Evolutionary conservation across 768 basidiomycete species (phyloP), one percentile per base, ranked within the genome.

Genomic region (Suillus tomentosus): DNA sequence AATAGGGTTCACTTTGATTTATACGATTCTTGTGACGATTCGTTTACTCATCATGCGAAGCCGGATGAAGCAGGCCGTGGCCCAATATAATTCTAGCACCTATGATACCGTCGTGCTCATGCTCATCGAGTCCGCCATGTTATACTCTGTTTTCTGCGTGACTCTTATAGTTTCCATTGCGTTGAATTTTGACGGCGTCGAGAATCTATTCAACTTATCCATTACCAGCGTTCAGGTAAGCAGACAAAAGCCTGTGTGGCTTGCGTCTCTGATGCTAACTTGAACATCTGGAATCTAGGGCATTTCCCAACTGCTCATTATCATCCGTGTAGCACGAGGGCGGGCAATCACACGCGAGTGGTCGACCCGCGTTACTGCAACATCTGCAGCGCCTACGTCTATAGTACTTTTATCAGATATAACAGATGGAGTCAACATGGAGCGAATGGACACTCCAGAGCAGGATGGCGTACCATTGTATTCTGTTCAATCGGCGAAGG

Each of bases 241-340:
- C 17, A 58, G 17, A 27, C 24, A 19, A 17, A 17, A 54, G 3
- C 19, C n/a, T 19, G 9, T 17, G 15, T 10, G 1, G 14, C 3
- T 2, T 17, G 14, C 13, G 5, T 42, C 40, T 39, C 17, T 42
- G 19, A 37, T 22, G n/a, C 1, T 19, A 39, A n/a, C 27, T 24
- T 51, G 15, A 50, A 17, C n/a, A 8, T 34, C 15, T 24, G 27
- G 11, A 13, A 36, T 36, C 14, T 14, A 80, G 79, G 71, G 69
- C 24, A 76, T 80, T 60, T 72, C 74, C 0, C 73, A 78, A 36
- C 24, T 76, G 22, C 64, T 77, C 57, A 79, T 81, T 63, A 73
- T 79, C 65, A 66, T 76, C 27, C 73, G 79, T 3, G 76, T 81
- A 31, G 74, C 73, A 0, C 68, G 62, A 43, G 79, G 78, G 5